Percentiles rank a stretch among this genome's conserved stretches.
phyloP scores from a whole-genome alignment of 768 basidiomycete genomes.

The Naganishia vishniacii region DNA sequence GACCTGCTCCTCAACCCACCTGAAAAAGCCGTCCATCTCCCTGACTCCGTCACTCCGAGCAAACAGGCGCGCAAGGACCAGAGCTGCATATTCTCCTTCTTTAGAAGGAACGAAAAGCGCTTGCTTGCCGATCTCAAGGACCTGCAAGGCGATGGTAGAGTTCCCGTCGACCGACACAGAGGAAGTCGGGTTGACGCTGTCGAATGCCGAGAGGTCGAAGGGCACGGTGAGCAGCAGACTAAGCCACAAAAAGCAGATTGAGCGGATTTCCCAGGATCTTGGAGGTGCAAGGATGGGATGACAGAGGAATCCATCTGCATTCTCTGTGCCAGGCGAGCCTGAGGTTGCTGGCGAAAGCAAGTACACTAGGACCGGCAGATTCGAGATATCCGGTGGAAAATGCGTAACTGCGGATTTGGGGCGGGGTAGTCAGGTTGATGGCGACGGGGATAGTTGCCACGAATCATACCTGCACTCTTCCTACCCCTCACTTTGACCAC shows the following conservation, averaged over 20 bases:
- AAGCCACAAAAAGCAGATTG: slow-evolving; percentile 84
- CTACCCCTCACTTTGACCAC: slow-evolving; percentile 83
- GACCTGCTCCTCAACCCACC: slow-evolving; percentile 27
- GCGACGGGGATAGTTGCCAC: background rate
- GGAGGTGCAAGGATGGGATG: slow-evolving; percentile 34
- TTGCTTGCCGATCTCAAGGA: background rate
- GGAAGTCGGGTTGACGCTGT: background rate
- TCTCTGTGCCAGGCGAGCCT: slow-evolving; percentile 29
- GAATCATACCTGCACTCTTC: slow-evolving; percentile 76
- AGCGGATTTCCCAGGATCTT: slow-evolving; percentile 72
- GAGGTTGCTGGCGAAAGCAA: slow-evolving; percentile 54
- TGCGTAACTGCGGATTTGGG: slow-evolving; percentile 64
- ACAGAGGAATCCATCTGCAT: slow-evolving; percentile 23
- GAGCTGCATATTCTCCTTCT: slow-evolving; percentile 74
- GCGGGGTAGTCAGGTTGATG: background rate
- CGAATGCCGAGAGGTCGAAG: slow-evolving; percentile 81
- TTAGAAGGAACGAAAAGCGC: slow-evolving; percentile 54
- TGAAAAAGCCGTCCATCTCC: slow-evolving; percentile 30
- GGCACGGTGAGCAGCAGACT: slow-evolving; percentile 89
- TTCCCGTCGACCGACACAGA: background rate
- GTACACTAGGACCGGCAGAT: slow-evolving; percentile 67
- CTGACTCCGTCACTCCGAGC: slow-evolving; percentile 58
- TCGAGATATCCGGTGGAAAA: slow-evolving; percentile 85
- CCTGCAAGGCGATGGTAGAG: slow-evolving; percentile 52
- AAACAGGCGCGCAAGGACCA: slow-evolving; percentile 75